Base-by-base conservation (phyloP, 495 filamentous ascomycete genomes). In the Astrothelium macrocarpum region DNA sequence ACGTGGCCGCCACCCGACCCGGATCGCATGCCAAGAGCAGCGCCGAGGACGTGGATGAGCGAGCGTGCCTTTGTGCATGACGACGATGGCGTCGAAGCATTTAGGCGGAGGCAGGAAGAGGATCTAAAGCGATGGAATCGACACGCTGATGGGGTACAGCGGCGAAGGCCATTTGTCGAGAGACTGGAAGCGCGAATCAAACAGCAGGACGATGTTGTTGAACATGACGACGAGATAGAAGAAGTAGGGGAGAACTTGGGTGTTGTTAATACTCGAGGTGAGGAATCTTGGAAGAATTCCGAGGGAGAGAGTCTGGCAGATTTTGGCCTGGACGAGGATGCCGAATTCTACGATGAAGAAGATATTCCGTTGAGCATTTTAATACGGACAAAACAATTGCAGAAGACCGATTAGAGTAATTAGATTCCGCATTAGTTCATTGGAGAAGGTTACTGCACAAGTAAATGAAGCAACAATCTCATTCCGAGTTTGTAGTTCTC, bases 1-100 rank as follows among this genome's bases (percentile, higher is more conserved):
- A 71, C 77, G n/a, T 97, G 94, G 94, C 94, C 94, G 25, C 94
- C 95, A 2, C 83, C 85, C 0, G 93, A 97, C 72, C 91, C 91
- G 53, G 93, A 97, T 64, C 89, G 91, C 64, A 79, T 90, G 66
- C 81, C 85, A 0, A 74, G 78, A 43, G 45, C 45, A 7, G 69
- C 65, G 71, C 62, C 76, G 73, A 59, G 73, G 68, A 42, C 74
- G 69, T 71, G 72, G 70, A 14, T 58, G 12, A 49, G 61, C 10
- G 59, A 66, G 32, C 59, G 60, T 2, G 76, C 29, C 39, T 77
- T 75, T 65, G 74, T 67, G 9, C 64, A 76, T 43, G 59, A 70
- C 11, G 29, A 76, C 39, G 77, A 82, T 12, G 78, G 84, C 36
- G 66, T 84, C 1, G 74, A 79, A 28, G 82, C 82, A 11, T 88